Percentiles rank a stretch among this genome's conserved stretches.
Evolutionary conservation across 2,329 filamentous ascomycete genomes (phyloP).

Genomic region (Cladorrhinum sp.): DNA sequence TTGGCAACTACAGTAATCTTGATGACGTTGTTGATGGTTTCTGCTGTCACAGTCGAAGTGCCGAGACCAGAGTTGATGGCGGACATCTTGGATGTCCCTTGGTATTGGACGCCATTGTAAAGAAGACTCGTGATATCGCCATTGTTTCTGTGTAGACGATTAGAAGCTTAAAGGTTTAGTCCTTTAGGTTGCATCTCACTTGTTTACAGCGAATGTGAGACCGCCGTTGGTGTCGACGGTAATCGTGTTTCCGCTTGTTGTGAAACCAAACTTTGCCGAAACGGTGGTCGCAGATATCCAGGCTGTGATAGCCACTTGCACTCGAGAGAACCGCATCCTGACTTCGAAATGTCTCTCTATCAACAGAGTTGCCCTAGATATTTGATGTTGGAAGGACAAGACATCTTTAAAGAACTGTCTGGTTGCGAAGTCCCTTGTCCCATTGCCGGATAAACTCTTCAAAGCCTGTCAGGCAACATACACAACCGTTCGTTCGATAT

Average conservation of each 20-base stretch:
- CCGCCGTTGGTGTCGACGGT: constrained; percentile 28
- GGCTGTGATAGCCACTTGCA: not conserved
- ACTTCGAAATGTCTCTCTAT: not conserved
- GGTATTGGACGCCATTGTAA: constrained; percentile 46
- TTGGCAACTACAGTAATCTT: constrained; percentile 26
- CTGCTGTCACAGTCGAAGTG: constrained; percentile 22
- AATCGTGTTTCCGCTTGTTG: constrained; percentile 16
- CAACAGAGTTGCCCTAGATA: not conserved
- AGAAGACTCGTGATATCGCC: constrained; percentile 23
- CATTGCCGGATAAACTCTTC: not conserved
- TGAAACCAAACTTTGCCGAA: not conserved
- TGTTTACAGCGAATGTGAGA: constrained; percentile 27
- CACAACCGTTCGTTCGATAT: not conserved
- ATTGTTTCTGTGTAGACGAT: constrained; percentile 11
- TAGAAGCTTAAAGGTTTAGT: constrained; percentile 2
- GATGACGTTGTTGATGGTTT: constrained; percentile 21
- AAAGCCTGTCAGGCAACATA: not conserved
- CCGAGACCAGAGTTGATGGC: constrained; percentile 51
- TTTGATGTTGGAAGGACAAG: not conserved
- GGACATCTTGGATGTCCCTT: constrained; percentile 42
- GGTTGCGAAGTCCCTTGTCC: not conserved
- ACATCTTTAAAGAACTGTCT: not conserved
- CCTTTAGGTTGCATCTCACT: not conserved
- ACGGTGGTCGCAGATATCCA: not conserved
- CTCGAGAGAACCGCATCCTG: not conserved